Conservation (phyloP, 352 stramenopile genomes). For the Globisporangium carolinianum region DNA sequence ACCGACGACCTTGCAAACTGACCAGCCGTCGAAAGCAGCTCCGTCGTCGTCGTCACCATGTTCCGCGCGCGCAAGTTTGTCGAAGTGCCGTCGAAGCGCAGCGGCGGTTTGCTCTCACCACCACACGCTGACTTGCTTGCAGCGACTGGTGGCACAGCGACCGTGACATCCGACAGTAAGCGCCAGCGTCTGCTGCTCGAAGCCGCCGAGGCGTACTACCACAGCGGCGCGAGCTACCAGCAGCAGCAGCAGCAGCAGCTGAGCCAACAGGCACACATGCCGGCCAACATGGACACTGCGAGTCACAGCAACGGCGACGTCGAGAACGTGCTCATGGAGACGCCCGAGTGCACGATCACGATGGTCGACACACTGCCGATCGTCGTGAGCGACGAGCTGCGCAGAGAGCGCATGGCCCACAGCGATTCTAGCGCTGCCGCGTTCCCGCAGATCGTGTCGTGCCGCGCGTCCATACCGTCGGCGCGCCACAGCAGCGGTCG, state of each 20-base stretch:
- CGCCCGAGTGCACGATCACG: slow-evolving; percentile 45
- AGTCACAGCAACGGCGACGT: slow-evolving; percentile 6
- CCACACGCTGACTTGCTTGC: slow-evolving; percentile 23
- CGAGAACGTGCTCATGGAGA: slow-evolving; percentile 40
- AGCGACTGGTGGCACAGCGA: slow-evolving; percentile 8
- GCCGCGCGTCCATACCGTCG: slow-evolving; percentile 33
- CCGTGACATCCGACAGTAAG: slow-evolving; percentile 28
- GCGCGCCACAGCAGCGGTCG: slow-evolving; percentile 38
- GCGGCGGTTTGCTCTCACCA: slow-evolving; percentile 31
- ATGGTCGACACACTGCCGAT: slow-evolving; percentile 32
- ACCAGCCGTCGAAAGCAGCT: neutral
- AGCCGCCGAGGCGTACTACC: slow-evolving; percentile 8
- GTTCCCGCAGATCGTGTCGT: slow-evolving; percentile 20
- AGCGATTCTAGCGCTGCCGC: slow-evolving; percentile 6
- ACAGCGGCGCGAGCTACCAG: neutral
- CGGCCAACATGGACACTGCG: neutral
- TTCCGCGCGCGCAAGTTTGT: slow-evolving; percentile 66
- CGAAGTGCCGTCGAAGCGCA: slow-evolving; percentile 60
- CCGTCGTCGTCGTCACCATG: slow-evolving; percentile 22
- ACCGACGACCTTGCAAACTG: too few relatives aligned
- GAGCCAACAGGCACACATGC: neutral
- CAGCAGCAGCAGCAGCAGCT: slow-evolving; percentile 1
- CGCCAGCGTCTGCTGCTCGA: slow-evolving; percentile 43
- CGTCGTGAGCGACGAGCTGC: slow-evolving; percentile 39
- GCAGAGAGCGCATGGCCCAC: slow-evolving; percentile 19